Base-by-base conservation (phyloP, 371 early-diverging fungal genomes). In the Rhizopus stolonifer region DNA sequence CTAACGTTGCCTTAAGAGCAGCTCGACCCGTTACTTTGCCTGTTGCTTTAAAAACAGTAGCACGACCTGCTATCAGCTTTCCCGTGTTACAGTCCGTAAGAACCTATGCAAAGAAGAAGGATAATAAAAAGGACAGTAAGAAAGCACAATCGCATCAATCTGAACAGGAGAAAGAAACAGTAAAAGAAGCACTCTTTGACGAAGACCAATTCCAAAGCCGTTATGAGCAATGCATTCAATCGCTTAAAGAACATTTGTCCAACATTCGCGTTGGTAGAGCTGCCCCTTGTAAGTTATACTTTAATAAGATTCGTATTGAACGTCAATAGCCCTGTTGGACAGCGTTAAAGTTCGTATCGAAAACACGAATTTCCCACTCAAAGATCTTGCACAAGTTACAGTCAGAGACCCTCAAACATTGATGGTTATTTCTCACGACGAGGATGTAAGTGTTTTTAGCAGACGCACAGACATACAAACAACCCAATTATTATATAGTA, bases 351-450 rank as follows among this genome's bases (percentile, higher is more conserved):
- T 95, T 31, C 70, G 74, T 38, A 73, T 86, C 42, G 82, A 85
- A 22, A 66, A 73, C 26, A 68, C 70, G 13, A 76, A 76, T 19
- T 81, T 81, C 24, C 67, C 83, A 1, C 65, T 95, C 15, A 65
- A 81, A 3, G 82, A 89, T 43, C 58, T 94, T 10, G 92, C 93
- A 1, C 90, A 90, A 64, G 82, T 96, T 5, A 78, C 85, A 15
- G 81, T 93, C 48, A 90, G 93, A 68, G 95, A 96, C 55, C 88
- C 92, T 17, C 90, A 92, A 54, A 91, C 87, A 14, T 72, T 96
- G 53, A 61, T 92, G 54, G 91, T 94, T 13, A 76, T 86, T 19
- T 79, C 92, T 3, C 85, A 89, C 60, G 91, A 92, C 48, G 70
- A 82, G 24, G 87, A 90, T 58, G 89, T 89, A 70, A 43, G 69